Base-by-base conservation (phyloP, 2,329 filamentous ascomycete species). In the Ophiosphaerella narmari region DNA sequence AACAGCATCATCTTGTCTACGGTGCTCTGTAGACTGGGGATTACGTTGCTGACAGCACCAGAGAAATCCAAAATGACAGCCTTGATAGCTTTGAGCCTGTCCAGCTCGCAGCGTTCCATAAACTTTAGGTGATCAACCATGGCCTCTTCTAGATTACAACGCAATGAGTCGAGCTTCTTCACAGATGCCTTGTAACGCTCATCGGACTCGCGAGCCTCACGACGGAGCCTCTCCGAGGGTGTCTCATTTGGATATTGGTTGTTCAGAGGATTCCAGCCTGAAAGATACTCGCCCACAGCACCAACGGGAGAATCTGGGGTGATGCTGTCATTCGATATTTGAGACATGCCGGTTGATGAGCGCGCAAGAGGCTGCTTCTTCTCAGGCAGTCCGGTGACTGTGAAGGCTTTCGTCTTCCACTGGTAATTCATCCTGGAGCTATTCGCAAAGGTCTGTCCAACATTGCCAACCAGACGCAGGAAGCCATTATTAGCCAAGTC, bases 1-100 rank as follows among this genome's bases (percentile, higher is more conserved):
- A 95, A 99, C 39, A 99, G 82, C 86, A 99, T 91, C 92, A 99
- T 97, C 71, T 95, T 91, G 77, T 99, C 94, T 21, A 99, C 91
- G 0, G 92, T 91, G 51, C 93, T 93, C 75, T 97, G 94, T 55
- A 99, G 78, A 67, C 90, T 95, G 14, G 94, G 95, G 56, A 99
- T 97, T 65, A 97, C 93, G 67, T 99, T 99, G 80, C 93, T 93
- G 73, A 99, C 90, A 33, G 93, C 91, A 39, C 94, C 94, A 4
- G 93, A 97, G 74, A 99, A 97, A 76, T 99, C 95, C 37, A 99
- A 83, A 55, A 99, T 88, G 44, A 99, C 95, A 21, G 93, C 93
- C 81, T 99, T 97, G 81, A 99, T 94, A 16, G 95, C 94, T 80
- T 96, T 97, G 41, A 99, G 82, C 55, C 95, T 86, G 74, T 99